Conservation (phyloP, 1,284 basidiomycete species). For the Naganishia sp. region DNA sequence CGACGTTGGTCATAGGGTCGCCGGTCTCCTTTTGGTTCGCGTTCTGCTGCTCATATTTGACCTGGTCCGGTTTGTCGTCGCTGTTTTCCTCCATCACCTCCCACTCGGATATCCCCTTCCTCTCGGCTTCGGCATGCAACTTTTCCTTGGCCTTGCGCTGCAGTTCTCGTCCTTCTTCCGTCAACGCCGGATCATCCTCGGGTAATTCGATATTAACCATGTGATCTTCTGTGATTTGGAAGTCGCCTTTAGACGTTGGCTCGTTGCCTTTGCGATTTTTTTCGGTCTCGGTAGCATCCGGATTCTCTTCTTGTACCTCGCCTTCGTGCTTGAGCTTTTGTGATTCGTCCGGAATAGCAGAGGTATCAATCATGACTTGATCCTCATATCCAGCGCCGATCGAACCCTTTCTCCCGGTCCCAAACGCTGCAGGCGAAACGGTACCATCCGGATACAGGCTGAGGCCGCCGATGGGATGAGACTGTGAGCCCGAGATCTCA, state of each 20-base stretch:
- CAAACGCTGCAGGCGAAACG: slow-evolving; percentile 15
- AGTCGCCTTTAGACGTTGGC: slow-evolving; percentile 9
- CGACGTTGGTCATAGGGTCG: neutral
- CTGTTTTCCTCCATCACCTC: slow-evolving; percentile 14
- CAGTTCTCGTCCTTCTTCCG: slow-evolving; percentile 18
- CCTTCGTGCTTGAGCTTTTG: slow-evolving; percentile 4
- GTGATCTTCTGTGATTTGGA: slow-evolving; percentile 9
- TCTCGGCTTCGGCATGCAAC: slow-evolving; percentile 2
- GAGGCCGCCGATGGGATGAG: slow-evolving; percentile 13
- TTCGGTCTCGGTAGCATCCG: slow-evolving; percentile 10
- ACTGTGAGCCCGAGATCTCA: slow-evolving; percentile 6
- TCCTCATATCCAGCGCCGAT: neutral
- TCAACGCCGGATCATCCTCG: slow-evolving; percentile 15
- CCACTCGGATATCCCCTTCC: slow-evolving; percentile 18
- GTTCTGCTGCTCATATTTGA: slow-evolving; percentile 1
- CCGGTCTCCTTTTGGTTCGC: slow-evolving; percentile 25
- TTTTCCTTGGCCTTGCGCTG: slow-evolving; percentile 16
- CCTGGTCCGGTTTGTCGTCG: slow-evolving; percentile 5
- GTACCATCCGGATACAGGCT: slow-evolving; percentile 14
- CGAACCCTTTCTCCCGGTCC: neutral
- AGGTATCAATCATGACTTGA: slow-evolving; percentile 15
- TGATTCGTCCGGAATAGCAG: slow-evolving; percentile 5
- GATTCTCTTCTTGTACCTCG: neutral
- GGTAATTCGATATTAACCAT: slow-evolving; percentile 21
- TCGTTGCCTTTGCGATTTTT: slow-evolving; percentile 17